phyloP scores from a whole-genome alignment of 2,329 filamentous ascomycete genomes.

The Aspergillus chevalieri region DNA sequence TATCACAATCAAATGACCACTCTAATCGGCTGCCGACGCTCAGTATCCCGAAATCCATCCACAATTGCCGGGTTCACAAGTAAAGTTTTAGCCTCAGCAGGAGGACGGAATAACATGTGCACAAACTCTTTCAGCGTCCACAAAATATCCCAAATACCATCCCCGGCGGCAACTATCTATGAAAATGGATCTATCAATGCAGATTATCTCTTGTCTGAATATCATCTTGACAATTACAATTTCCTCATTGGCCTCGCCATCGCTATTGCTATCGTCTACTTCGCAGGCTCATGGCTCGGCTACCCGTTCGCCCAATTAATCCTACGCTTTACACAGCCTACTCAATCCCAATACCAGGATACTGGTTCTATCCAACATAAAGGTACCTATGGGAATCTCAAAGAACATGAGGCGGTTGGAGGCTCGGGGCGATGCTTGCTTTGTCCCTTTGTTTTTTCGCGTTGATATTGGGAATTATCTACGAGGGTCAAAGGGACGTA shows the following conservation, averaged over 20 bases:
- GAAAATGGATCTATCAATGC: neutral
- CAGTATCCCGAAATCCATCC: conserved; percentile 13
- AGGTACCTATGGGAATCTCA: too few species aligned
- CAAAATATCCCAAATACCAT: neutral
- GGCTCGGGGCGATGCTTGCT: neutral
- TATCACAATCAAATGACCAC: conserved; percentile 6
- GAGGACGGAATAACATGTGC: neutral
- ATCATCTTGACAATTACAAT: neutral
- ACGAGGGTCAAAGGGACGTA: neutral
- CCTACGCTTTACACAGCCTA: neutral
- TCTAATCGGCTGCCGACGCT: conserved; percentile 9
- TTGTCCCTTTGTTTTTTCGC: neutral
- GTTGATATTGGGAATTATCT: neutral
- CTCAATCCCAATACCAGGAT: too few species aligned
- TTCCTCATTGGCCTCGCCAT: neutral
- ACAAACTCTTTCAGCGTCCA: conserved; percentile 5
- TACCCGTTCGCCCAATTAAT: neutral
- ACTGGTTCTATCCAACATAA: too few species aligned
- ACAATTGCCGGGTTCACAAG: conserved; percentile 16
- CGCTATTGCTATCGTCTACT: neutral
- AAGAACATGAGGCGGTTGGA: neutral
- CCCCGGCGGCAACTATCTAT: conserved; percentile 30
- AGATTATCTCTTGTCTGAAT: neutral
- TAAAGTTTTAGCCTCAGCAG: conserved; percentile 13
- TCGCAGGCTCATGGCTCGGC: neutral